A percentile compares a stretch with the other conserved stretches of the same genome.
Conservation (phyloP, 2,329 filamentous ascomycete genomes). For the Coniochaeta sp. region DNA sequence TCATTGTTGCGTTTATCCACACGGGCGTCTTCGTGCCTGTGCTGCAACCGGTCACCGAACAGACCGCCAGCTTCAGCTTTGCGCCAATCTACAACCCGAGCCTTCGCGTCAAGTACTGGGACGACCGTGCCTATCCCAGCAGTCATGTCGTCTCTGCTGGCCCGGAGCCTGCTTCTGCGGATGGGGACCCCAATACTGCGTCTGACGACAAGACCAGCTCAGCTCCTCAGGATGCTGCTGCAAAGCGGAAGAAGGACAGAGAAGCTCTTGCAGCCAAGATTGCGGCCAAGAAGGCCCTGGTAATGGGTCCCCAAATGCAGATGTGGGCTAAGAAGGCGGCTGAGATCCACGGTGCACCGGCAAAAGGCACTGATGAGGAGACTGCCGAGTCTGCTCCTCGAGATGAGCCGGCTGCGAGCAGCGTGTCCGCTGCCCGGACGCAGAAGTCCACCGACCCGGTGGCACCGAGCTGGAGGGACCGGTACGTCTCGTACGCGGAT, state of each 20-base stretch:
- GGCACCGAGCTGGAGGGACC: slow-evolving; percentile 20
- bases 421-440: not conserved
- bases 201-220: slow-evolving; percentile 19
- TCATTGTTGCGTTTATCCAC: slow-evolving; percentile 68
- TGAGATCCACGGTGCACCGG: slow-evolving; percentile 50
- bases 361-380: slow-evolving; percentile 12
- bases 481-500: slow-evolving; percentile 53
- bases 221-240: not conserved
- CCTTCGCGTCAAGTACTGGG: slow-evolving; percentile 68
- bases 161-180: slow-evolving; percentile 25
- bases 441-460: slow-evolving; percentile 12
- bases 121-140: slow-evolving; percentile 63
- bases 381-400: slow-evolving; percentile 1
- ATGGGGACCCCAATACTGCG: slow-evolving; percentile 24
- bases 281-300: slow-evolving; percentile 25
- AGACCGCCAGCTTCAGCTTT: slow-evolving; percentile 59
- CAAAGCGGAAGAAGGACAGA: slow-evolving; percentile 51
- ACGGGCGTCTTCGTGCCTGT: slow-evolving; percentile 79
- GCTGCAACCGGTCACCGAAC: slow-evolving; percentile 45
- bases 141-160: slow-evolving; percentile 52
- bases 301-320: slow-evolving; percentile 57
- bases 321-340: slow-evolving; percentile 66
- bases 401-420: not conserved
- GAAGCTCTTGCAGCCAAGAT: slow-evolving; percentile 24
- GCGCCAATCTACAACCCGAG: slow-evolving; percentile 60